These are phyloP conservation scores for Bjerkandera adusta DNA, from an alignment of 1,284 basidiomycete genomes.

Conservation along the genomic window DNA sequence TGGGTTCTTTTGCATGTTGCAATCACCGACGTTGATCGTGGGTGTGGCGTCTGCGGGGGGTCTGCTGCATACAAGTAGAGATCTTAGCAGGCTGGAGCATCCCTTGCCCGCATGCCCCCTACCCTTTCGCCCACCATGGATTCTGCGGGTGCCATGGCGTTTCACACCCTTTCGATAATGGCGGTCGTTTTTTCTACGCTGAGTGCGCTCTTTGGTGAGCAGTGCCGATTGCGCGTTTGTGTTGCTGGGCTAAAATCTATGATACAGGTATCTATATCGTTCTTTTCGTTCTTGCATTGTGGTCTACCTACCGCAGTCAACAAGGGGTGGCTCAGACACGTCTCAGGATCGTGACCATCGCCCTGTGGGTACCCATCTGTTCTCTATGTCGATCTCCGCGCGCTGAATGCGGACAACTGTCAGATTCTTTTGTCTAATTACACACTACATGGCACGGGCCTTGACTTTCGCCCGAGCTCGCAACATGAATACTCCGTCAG, in stretches of 20 bases:
- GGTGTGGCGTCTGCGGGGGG: too few relatives aligned
- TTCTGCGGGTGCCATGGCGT: background rate
- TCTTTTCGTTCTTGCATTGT: constrained; percentile 19
- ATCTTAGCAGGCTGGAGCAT: too few relatives aligned
- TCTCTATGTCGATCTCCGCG: background rate
- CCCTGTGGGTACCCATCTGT: constrained; percentile 12
- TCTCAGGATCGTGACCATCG: constrained; percentile 16
- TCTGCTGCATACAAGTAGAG: too few relatives aligned
- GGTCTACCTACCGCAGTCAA: constrained; percentile 17
- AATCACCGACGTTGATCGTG: too few relatives aligned
- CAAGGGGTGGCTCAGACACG: constrained; percentile 4
- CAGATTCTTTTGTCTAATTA: constrained; percentile 10
- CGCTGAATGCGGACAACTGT: background rate
- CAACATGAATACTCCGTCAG: background rate
- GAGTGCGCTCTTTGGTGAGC: constrained; percentile 11
- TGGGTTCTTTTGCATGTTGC: too few relatives aligned
- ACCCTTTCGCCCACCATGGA: too few relatives aligned
- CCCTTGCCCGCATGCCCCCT: too few relatives aligned
- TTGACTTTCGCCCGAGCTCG: constrained; percentile 11
- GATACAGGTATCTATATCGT: constrained; percentile 19
- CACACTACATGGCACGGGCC: constrained; percentile 11
- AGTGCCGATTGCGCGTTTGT: background rate
- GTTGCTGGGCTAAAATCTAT: background rate
- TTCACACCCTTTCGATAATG: constrained; percentile 8
- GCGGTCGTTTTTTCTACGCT: constrained; percentile 8